Conservation (phyloP, 495 filamentous ascomycete species). For the Daldinia decipiens region DNA sequence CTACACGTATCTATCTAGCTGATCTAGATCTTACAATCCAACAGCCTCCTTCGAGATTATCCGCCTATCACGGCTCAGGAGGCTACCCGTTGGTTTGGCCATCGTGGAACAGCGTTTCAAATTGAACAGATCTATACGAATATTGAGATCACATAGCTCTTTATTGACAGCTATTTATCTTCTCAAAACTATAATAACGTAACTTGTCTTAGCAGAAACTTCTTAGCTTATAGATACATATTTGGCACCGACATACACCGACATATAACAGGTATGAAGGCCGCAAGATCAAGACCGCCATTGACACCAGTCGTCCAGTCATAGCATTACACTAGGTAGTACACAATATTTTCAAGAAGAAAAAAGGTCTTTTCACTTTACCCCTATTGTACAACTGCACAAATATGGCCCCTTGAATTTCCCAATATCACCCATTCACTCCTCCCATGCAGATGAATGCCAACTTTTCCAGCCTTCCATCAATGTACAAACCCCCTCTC, state of each 20-base stretch:
- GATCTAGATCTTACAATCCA: constrained; percentile 4
- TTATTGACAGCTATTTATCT: neutral
- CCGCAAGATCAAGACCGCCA: constrained; percentile 1
- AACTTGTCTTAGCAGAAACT: neutral
- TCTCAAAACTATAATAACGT: neutral
- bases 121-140: neutral
- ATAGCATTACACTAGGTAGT: constrained; percentile 44
- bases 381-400: constrained; percentile 49
- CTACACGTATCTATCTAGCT: neutral
- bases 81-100: neutral
- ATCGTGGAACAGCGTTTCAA: neutral
- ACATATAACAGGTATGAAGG: too few relatives aligned
- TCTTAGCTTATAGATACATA: neutral
- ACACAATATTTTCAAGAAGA: constrained; percentile 15
- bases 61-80: neutral
- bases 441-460: constrained; percentile 49
- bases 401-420: constrained; percentile 38
- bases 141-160: neutral
- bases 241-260: too few relatives aligned
- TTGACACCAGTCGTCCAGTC: constrained; percentile 5
- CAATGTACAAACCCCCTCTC: constrained; percentile 46
- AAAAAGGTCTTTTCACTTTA: constrained; percentile 29
- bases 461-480: constrained; percentile 49
- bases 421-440: constrained; percentile 47
- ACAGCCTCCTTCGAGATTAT: neutral